Percentiles rank a stretch among this genome's conserved stretches.
Evolutionary conservation across 108 stramenopile species (phyloP).

Genomic region (Conticribra guillardii): DNA sequence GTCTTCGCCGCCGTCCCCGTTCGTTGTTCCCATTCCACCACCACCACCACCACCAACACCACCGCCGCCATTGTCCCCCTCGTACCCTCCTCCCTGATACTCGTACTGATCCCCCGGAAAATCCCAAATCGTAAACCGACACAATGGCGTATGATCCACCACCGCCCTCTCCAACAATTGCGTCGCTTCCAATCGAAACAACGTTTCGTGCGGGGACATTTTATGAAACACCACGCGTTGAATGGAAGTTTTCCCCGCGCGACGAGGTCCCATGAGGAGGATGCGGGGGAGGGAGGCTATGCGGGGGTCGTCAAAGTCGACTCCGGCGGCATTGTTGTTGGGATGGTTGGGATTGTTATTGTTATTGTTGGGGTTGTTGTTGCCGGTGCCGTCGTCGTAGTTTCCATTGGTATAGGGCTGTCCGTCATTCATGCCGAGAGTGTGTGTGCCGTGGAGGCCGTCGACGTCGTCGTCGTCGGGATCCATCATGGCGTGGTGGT

Average conservation of each 20-base stretch:
- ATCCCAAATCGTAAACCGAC: conserved; percentile 98
- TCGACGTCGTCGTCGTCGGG: conserved; percentile 2
- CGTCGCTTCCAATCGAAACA: conserved; percentile 93
- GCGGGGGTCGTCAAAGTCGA: conserved; percentile 83
- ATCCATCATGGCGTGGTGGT: not conserved
- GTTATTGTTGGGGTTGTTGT: not conserved
- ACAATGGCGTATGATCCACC: conserved; percentile 93
- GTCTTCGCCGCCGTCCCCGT: not conserved
- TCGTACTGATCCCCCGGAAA: conserved; percentile 96
- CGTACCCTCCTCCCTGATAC: conserved; percentile 17
- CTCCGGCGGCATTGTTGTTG: conserved; percentile 22
- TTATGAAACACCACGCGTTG: conserved; percentile 98
- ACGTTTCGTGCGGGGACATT: conserved; percentile 99
- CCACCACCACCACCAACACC: conserved; percentile 11
- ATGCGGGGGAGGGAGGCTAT: conserved; percentile 88
- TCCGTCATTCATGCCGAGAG: not conserved
- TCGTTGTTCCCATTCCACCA: not conserved
- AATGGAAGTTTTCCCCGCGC: conserved; percentile 93
- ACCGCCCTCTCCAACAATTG: conserved; percentile 78
- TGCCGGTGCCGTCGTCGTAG: conserved; percentile 1
- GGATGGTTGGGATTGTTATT: conserved; percentile 1
- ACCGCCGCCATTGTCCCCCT: conserved; percentile 3
- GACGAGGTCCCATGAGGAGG: conserved; percentile 94
- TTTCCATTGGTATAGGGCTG: not conserved
- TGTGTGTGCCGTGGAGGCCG: conserved; percentile 1